These are phyloP conservation scores for Coemansia asiatica DNA, from an alignment of 192 early-diverging fungal species.

Conservation along the genomic window DNA sequence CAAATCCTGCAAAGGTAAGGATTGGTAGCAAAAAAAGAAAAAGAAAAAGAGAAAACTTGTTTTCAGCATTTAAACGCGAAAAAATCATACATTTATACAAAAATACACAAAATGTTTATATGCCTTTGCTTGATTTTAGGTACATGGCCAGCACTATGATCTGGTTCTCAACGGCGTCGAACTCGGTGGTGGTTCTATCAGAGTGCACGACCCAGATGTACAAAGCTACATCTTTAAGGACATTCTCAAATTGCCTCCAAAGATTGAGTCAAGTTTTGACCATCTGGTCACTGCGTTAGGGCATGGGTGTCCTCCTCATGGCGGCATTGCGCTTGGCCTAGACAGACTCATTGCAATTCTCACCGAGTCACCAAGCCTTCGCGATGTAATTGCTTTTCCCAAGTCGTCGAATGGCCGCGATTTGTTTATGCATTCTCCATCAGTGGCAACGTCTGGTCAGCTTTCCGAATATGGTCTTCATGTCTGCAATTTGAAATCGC, in stretches of 20 bases:
- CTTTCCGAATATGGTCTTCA: constrained; percentile 69
- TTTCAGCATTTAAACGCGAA: too few relatives aligned
- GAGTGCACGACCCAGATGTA: constrained; percentile 75
- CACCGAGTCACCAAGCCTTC: constrained; percentile 67
- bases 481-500: background rate
- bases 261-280: constrained; percentile 65
- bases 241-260: constrained; percentile 61
- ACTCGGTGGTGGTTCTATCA: constrained; percentile 88
- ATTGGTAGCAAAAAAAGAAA: background rate
- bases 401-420: constrained; percentile 81
- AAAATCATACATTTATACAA: too few relatives aligned
- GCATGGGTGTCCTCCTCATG: constrained; percentile 87
- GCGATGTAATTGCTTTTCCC: constrained; percentile 94
- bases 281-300: constrained; percentile 81
- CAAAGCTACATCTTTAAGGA: constrained; percentile 75
- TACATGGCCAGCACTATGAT: constrained; percentile 83
- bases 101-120: background rate
- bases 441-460: constrained; percentile 58
- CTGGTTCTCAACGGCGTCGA: constrained; percentile 88
- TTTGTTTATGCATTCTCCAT: constrained; percentile 76
- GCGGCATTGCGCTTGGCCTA: constrained; percentile 82
- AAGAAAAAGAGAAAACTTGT: too few relatives aligned
- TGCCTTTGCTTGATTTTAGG: constrained; percentile 31
- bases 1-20: constrained; percentile 61
- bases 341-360: constrained; percentile 79